Base-by-base conservation (phyloP, 2,329 filamentous ascomycete genomes). In the Ceratocystis lukuohia region DNA sequence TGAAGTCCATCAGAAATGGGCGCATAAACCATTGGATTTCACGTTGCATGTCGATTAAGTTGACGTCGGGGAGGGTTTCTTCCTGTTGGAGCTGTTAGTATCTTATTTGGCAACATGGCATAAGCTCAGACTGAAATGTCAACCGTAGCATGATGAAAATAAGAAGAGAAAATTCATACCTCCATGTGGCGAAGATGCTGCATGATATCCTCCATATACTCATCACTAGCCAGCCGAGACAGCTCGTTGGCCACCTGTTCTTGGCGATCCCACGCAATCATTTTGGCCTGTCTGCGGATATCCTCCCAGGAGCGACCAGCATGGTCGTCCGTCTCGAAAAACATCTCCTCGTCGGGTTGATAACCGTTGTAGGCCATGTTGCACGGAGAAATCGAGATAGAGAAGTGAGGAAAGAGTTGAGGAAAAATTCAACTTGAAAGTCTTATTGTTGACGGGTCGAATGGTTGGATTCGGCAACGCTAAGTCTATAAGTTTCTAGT, bases 1-100 rank as follows among this genome's bases (percentile, higher is more conserved):
- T 84, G 78, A 99, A 99, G 79, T 99, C 94, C 74, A 99, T 89
- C 45, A 99, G 86, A 76, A 96, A 97, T 0, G 94, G 94, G 72
- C 94, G 83, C 94, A 99, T 99, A 78, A 95, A 97, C 94, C 94
- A 99, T 75, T 97, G 91, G 70, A 99, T 97, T 82, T 99, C 94
- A 70, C 92, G 91, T 78, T 99, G 94, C 77, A 97, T 96, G 76
- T 99, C 94, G 75, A 99, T 99, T 45, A 95, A 91, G 76, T 93
- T 93, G 75, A 96, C 93, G 76, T 99, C 94, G 65, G 94, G 90
- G 70, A 97, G 81, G 33, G 94, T 97, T 77, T 95, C 88, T 73
- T 87, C 84, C 83, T 84, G 10, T 64, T 62, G 28, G 1, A 3
- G 20, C 8, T 33, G 20, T 17, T 17, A 62, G 20, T 12, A n/a